Evolutionary conservation across 2,329 filamentous ascomycete species (phyloP).

Genomic region (Colletotrichum higginsianum): DNA sequence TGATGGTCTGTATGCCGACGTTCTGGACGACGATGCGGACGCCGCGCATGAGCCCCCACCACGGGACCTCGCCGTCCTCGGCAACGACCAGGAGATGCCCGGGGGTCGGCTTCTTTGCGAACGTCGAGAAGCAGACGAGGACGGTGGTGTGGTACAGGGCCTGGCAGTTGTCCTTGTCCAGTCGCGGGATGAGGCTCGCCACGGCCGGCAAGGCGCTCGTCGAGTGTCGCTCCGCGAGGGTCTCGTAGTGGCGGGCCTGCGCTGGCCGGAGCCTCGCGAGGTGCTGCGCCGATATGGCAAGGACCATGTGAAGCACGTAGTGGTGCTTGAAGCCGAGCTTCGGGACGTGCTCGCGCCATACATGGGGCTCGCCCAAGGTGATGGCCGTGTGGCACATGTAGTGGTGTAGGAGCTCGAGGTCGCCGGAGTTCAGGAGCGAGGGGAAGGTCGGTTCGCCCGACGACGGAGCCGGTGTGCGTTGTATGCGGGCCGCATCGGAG

Average conservation of each 20-base stretch:
- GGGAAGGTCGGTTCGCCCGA: not conserved
- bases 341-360: constrained; percentile 45
- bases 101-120: constrained; percentile 41
- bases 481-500: constrained; percentile 15
- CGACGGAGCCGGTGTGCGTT: not conserved
- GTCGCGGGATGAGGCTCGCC: constrained; percentile 42
- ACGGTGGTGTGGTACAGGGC: constrained; percentile 45
- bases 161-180: constrained; percentile 44
- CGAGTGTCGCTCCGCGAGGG: constrained; percentile 44
- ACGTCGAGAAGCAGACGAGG: constrained; percentile 45
- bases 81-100: constrained; percentile 43
- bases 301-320: constrained; percentile 46
- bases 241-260: constrained; percentile 28
- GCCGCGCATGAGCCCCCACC: constrained; percentile 43
- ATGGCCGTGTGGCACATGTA: constrained; percentile 44
- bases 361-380: constrained; percentile 41
- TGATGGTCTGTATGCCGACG: constrained; percentile 37
- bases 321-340: constrained; percentile 46
- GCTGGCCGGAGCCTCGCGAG: constrained; percentile 37
- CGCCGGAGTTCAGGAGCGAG: constrained; percentile 41
- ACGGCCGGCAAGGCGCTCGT: constrained; percentile 42
- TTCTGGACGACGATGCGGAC: constrained; percentile 43
- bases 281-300: constrained; percentile 46
- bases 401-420: constrained; percentile 48
- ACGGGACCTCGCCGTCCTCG: constrained; percentile 42